Evolutionary conservation across 163 green algal species (phyloP), one percentile per base, ranked within the genome.

Genomic region (Volvox carteri): DNA sequence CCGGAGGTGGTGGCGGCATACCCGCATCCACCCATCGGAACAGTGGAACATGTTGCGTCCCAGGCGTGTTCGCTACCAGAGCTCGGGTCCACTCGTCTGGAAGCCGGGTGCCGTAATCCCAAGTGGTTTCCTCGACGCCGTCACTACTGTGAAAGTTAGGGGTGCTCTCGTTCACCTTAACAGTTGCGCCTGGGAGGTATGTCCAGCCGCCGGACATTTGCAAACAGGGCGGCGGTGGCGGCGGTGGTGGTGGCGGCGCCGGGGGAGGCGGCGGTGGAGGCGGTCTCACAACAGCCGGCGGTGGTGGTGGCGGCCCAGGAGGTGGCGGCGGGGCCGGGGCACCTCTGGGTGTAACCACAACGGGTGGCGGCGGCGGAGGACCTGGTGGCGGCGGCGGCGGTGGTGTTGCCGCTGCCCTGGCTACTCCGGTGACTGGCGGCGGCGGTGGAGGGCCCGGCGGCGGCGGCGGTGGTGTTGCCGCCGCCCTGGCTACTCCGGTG

Each of bases 1-100:
- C 37, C 39, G 78, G 56, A 9, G 78, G 78, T 0, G 78, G 78
- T 11, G 78, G 78, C 3, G 78, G 78, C 78, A 86, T 86, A 25
- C 58, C 56, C 3, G 25, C 33, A 1, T 56, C 78, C 16, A 60
- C 18, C 56, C 78, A 86, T 0, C 39, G 77, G 19, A 74, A 35
- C 1, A 65, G 12, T 58, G 50, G 50, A 12, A 16, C 50, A 25
- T 12, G 12, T 58, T 25, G 50, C 50, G 50, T 58, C 50, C 50
- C 50, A 58, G 16, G 50, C 12, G 16, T 58, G 16, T 25, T 58
- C 50, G 12, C 12, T 58, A 16, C 50, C 50, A 12, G 12, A 58
- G 12, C 16, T 58, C 50, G 50, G 50, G 12, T 16, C 50, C 16
- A 16, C 50, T 58, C 50, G 12, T 58, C 16, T 58, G 50, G 50